A percentile compares a stretch with the other conserved stretches of the same genome.
Evolutionary conservation across 2,329 filamentous ascomycete genomes (phyloP).

Genomic region (Juglanconis juglandina): DNA sequence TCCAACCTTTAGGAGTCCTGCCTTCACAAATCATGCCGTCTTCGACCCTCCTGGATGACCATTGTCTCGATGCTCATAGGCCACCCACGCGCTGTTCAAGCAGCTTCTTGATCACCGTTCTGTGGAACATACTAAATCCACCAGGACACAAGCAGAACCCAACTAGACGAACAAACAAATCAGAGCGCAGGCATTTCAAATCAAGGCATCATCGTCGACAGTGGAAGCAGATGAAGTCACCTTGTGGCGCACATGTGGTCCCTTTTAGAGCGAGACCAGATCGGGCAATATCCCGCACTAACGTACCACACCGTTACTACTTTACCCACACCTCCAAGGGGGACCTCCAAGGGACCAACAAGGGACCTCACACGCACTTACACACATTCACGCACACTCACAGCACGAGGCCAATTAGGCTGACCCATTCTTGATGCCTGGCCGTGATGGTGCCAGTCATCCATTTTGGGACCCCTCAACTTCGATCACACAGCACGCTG

Average conservation of each 20-base stretch:
- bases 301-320: background rate
- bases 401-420: background rate
- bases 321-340: background rate
- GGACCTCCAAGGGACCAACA: no score
- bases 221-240: background rate
- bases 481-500: background rate
- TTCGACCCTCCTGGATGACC: constrained; percentile 7
- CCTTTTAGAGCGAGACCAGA: background rate
- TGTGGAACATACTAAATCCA: background rate
- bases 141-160: background rate
- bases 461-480: background rate
- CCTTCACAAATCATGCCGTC: no score
- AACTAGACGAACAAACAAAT: constrained; percentile 11
- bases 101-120: background rate
- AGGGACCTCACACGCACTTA: background rate
- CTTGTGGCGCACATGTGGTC: background rate
- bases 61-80: constrained; percentile 18
- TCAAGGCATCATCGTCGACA: background rate
- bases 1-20: no score
- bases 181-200: constrained; percentile 17
- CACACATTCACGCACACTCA: background rate
- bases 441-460: background rate
- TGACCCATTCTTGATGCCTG: background rate
- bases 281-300: constrained; percentile 1
- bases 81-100: background rate